These are phyloP conservation scores for Trypanosoma vivax DNA, from an alignment of 208 protist species.

Conservation along the genomic window DNA sequence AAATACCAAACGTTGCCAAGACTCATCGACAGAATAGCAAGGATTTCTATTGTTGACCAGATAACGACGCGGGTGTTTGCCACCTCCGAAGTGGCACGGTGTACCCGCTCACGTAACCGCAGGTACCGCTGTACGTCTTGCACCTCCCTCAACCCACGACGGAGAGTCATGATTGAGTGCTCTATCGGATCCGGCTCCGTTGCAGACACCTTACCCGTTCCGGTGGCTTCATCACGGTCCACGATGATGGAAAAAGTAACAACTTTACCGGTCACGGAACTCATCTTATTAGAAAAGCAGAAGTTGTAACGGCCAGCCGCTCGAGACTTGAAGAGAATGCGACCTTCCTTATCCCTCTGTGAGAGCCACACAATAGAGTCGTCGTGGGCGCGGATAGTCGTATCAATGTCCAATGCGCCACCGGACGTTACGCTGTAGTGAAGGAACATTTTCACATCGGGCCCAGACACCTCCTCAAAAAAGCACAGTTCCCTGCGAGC, in stretches of 20 bases:
- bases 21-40: slow-evolving; percentile 58
- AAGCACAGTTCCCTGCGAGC: slow-evolving; percentile 68
- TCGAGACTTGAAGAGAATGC: slow-evolving; percentile 74
- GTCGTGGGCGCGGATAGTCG: slow-evolving; percentile 45
- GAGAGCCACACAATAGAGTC: slow-evolving; percentile 47
- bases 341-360: slow-evolving; percentile 44
- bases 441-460: slow-evolving; percentile 56
- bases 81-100: slow-evolving; percentile 74
- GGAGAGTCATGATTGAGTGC: slow-evolving; percentile 48
- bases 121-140: slow-evolving; percentile 72
- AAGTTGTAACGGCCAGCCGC: slow-evolving; percentile 55
- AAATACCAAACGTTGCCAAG: slow-evolving; percentile 74
- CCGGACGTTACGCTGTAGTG: slow-evolving; percentile 78
- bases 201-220: background rate
- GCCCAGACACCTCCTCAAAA: slow-evolving; percentile 48
- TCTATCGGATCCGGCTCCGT: slow-evolving; percentile 38
- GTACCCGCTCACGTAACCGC: slow-evolving; percentile 45
- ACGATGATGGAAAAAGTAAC: slow-evolving; percentile 71
- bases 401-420: slow-evolving; percentile 73
- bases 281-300: slow-evolving; percentile 89
- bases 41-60: slow-evolving; percentile 68
- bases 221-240: slow-evolving; percentile 18
- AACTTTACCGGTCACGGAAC: slow-evolving; percentile 68
- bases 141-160: slow-evolving; percentile 66
- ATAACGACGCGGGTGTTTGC: slow-evolving; percentile 80